A percentile compares a stretch with the other conserved stretches of the same genome.
These are phyloP conservation scores for Setaria viridis DNA, from an alignment of 202 grass and related monocot genomes.

Conservation along the genomic window DNA sequence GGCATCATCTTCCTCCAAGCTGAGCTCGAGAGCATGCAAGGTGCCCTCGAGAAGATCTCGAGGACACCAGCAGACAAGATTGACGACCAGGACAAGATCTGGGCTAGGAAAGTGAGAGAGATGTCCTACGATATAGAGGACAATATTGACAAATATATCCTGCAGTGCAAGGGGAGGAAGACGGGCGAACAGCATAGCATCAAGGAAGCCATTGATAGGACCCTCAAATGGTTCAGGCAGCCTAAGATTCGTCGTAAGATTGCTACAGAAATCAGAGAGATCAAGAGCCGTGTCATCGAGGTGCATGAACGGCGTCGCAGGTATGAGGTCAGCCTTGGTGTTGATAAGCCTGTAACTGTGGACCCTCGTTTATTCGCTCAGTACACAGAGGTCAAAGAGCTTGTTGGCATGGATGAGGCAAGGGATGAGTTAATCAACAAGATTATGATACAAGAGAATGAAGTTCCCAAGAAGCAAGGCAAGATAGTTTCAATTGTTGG, in stretches of 20 bases:
- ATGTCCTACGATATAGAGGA: conserved; percentile 22
- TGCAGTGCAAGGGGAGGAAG: neutral
- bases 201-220: neutral
- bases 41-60: no score
- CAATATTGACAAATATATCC: neutral
- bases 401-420: neutral
- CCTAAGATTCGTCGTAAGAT: neutral
- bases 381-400: neutral
- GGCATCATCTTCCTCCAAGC: no score
- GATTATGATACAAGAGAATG: neutral
- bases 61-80: no score
- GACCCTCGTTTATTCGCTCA: neutral
- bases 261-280: neutral
- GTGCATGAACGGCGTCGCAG: neutral
- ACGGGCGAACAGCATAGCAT: neutral
- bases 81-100: neutral
- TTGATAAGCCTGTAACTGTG: neutral
- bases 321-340: neutral
- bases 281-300: neutral
- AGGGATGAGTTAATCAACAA: neutral
- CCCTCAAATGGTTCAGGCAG: neutral
- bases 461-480: neutral
- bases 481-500: neutral
- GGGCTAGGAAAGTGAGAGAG: neutral
- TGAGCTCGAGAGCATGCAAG: no score